Base-by-base conservation (phyloP, 176 grass and related monocot species). In the Pontederia crassipes region DNA sequence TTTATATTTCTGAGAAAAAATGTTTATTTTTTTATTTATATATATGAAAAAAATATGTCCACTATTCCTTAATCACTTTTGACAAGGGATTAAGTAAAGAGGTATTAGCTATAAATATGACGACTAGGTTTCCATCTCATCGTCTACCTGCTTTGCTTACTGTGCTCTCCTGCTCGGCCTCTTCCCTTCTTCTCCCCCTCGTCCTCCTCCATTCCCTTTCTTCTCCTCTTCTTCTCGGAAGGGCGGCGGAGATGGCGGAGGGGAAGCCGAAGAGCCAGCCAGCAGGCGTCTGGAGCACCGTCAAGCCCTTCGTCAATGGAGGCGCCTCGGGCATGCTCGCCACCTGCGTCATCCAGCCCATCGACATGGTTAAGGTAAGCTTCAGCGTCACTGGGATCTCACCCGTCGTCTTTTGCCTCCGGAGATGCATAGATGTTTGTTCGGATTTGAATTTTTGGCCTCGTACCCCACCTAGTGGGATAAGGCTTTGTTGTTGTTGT, bases 291-390 rank as follows among this genome's bases (percentile, higher is more conserved):
- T 90, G 87, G 87, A 62, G 58, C 65, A 86, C 87, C 68, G 62
- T 90, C 52, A 82, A 82, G 79, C 87, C 89, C 48, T 95, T 95
- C 76, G 82, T 73, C 58, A 89, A 95, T 79, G 89, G 89, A 49
- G 89, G 89, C 46, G 82, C 66, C 69, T 89, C 89, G 49, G 89
- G 89, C 12, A 95, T 95, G 89, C 85, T 95, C 62, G 89, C 89
- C 24, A 95, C 85, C 64, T 95, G 89, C 85, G 79, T 95, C 58
- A 95, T 95, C 76, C 89, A 95, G 67, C 89, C 89, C 47, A 81
- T 95, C 74, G 90, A 95, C 64, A 95, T 95, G 90, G 58, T 95
- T 74, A 95, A 95, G 86, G 90, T 95, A 74, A 5, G 27, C 4
- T 40, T 7, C 32, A 40, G 32, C 32, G 6, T 40, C 32, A 40